Base-by-base conservation (phyloP, 306 rosid species). In the Corylus avellana region DNA sequence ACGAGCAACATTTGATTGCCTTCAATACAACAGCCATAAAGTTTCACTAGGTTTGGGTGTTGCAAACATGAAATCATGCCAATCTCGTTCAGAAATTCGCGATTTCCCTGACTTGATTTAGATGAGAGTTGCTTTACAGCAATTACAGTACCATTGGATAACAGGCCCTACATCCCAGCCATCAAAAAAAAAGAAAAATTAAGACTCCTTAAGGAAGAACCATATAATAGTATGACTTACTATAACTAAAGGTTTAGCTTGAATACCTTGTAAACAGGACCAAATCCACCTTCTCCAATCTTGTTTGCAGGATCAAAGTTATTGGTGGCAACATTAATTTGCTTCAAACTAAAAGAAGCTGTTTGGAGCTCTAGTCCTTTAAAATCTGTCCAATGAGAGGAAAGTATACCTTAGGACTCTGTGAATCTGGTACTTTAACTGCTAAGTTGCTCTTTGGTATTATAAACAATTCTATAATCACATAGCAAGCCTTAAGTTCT, bases 61-160 rank as follows among this genome's bases (percentile, higher is more conserved):
- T 80, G 70, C 58, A 80, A 27, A 53, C 79, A 67, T 25, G 79
- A 74, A 49, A 80, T 80, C 79, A 80, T 74, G 53, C 75, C 79
- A 66, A 80, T 55, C 55, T 74, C 79, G n/a, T 80, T 80, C n/a
- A 80, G 6, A 16, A 80, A 80, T 54, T 80, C 83, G 12, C 32
- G 83, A 74, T 80, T 80, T 12, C 83, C 83, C 22, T 80, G 75
- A 51, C 74, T 73, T 16, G 79, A 80, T 68, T 55, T 80, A 11
- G 79, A 66, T 25, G 83, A 80, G 29, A 80, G 83, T 18, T 80
- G 83, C 29, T 80, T 80, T 66, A 80, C 75, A 1, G 75, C 83
- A 51, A 74, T 80, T 12, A 55, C 5, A 27, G 70, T 74, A 4
- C 83, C 75, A 55, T 80, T 75, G 11, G 48, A 57, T 44, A 80